These are phyloP conservation scores for Nemania sp. DNA, from an alignment of 2,329 filamentous ascomycete species.

Conservation along the genomic window DNA sequence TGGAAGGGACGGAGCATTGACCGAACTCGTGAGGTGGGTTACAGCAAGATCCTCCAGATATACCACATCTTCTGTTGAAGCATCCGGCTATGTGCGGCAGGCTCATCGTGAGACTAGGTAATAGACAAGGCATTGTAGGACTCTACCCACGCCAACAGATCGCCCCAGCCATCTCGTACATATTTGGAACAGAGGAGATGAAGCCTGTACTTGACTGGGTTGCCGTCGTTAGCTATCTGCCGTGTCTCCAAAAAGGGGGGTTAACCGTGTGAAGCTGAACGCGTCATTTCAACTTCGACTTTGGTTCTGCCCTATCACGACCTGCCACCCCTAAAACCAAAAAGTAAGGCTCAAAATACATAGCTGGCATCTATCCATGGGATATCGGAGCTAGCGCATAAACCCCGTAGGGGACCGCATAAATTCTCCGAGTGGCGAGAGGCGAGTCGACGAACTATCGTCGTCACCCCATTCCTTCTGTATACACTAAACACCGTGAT, in stretches of 20 bases:
- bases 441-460: slow-evolving; percentile 11
- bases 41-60: slow-evolving; percentile 22
- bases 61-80: slow-evolving; percentile 5
- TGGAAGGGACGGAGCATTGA: slow-evolving; percentile 20
- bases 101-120: slow-evolving; percentile 13
- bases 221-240: neutral
- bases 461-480: slow-evolving; percentile 3
- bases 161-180: slow-evolving; percentile 2
- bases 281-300: slow-evolving; percentile 17
- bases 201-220: slow-evolving; percentile 3
- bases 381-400: neutral
- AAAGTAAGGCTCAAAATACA: slow-evolving; percentile 7
- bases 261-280: slow-evolving; percentile 12
- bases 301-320: slow-evolving; percentile 8
- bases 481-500: slow-evolving; percentile 29
- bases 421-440: slow-evolving; percentile 21
- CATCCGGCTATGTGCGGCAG: slow-evolving; percentile 11
- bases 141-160: slow-evolving; percentile 17
- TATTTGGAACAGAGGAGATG: slow-evolving; percentile 19
- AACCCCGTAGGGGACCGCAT: slow-evolving; percentile 2
- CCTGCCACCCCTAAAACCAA: neutral
- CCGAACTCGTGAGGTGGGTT: slow-evolving; percentile 25
- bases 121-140: neutral
- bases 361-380: neutral
- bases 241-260: neutral